These are phyloP conservation scores for Rhododendron griersonianum DNA, from an alignment of 148 eudicot species.

Conservation along the genomic window DNA sequence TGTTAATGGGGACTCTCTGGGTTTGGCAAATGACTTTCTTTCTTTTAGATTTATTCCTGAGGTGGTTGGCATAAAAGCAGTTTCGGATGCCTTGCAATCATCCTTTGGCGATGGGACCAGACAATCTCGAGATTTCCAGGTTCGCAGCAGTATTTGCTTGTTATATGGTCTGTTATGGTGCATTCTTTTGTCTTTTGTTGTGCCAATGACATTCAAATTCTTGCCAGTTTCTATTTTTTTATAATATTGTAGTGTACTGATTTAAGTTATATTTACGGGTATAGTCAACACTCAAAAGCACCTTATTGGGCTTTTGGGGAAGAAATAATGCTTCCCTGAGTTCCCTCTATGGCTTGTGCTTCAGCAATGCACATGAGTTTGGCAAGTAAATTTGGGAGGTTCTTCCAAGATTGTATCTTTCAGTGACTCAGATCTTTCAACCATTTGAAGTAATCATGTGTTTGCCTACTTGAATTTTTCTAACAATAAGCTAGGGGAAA, in stretches of 20 bases:
- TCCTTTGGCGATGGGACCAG: conserved; percentile 86
- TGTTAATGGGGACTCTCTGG: conserved; percentile 91
- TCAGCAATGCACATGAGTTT: background rate
- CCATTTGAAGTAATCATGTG: background rate
- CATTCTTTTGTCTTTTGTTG: background rate
- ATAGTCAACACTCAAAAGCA: background rate
- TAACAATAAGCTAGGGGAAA: background rate
- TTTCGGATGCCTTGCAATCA: conserved; percentile 75
- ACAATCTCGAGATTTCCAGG: conserved; percentile 94
- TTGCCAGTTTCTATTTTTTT: background rate
- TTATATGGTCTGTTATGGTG: background rate
- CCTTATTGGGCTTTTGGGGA: background rate
- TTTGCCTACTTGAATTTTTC: no score
- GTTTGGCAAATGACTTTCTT: conserved; percentile 91
- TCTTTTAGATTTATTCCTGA: conserved; percentile 93
- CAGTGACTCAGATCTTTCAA: background rate
- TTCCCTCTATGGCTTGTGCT: background rate
- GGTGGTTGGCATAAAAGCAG: conserved; percentile 64
- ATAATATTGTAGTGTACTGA: background rate
- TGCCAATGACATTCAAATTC: background rate
- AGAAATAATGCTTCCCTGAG: background rate
- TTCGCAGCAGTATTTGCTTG: conserved; percentile 17
- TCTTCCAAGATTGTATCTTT: background rate
- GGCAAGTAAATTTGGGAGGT: background rate
- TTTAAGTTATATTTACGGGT: background rate